Base-by-base conservation (phyloP, 2,329 filamentous ascomycete genomes). In the Ascocoryne sarcoides region DNA sequence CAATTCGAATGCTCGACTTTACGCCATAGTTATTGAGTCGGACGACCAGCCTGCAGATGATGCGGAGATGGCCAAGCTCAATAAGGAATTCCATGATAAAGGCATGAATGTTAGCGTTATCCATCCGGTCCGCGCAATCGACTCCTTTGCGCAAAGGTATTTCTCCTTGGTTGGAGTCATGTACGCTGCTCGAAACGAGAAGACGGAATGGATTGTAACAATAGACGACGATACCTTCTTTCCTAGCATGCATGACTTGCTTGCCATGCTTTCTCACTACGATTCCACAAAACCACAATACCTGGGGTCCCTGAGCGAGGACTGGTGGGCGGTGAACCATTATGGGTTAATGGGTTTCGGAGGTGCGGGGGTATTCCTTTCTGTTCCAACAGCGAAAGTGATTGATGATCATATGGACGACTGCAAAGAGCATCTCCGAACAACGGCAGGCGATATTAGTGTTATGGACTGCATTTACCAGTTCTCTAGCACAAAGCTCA, bases 121-220 rank as follows among this genome's bases (percentile, higher is more conserved):
- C 10, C 46, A 55, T 21, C 55, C 56, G 4, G 53, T 58, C 1
- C 37, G 39, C 4, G 30, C 43, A 7, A 40, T 35, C 5, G 52
- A 58, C 33, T 38, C 37, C 2, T 58, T 58, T 29, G 47, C 52
- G 4, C 55, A 63, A 26, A 61, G 66, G n/a, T 68, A 69, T 42
- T 69, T 69, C 45, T 65, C 65, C 4, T 51, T 69, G 16, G 55
- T 68, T 7, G 55, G 60, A 20, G 55, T 66, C 4, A 59, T 70
- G 54, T 63, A 64, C 35, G 46, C 55, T 30, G 59, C 65, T 32
- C 51, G 59, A 36, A 55, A 62, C 17, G 51, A 60, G 1, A 53
- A 58, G 23, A 69, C 66, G 1, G 40, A 54, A 41, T 59, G 56
- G 56, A 42, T 53, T 17, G 42, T 49, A 12, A 32, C 44, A 14